Evolutionary conservation across 257 asterid species (phyloP).

Genomic region (Forsythia suspensa): DNA sequence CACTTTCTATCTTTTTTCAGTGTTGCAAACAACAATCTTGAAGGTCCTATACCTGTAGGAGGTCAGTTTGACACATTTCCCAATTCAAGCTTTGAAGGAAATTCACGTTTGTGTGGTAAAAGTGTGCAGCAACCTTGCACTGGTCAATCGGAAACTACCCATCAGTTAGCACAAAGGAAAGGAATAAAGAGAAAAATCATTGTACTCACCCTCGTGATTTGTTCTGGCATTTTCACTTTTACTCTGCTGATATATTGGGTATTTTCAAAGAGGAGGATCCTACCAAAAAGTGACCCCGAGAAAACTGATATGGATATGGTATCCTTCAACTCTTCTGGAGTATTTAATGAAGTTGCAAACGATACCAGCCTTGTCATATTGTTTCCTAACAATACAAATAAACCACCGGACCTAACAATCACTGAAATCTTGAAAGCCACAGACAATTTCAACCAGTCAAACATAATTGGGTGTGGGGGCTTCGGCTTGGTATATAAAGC

Average conservation of each 20-base stretch:
- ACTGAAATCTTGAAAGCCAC: slow-evolving; percentile 83
- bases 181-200: slow-evolving; percentile 59
- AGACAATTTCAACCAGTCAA: slow-evolving; percentile 80
- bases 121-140: slow-evolving; percentile 51
- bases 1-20: slow-evolving; percentile 81
- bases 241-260: slow-evolving; percentile 63
- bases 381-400: slow-evolving; percentile 65
- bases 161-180: slow-evolving; percentile 29
- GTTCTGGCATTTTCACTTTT: slow-evolving; percentile 61
- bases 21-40: slow-evolving; percentile 77
- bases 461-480: slow-evolving; percentile 95
- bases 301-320: slow-evolving; percentile 49
- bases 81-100: slow-evolving; percentile 66
- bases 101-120: slow-evolving; percentile 71
- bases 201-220: slow-evolving; percentile 62
- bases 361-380: slow-evolving; percentile 71
- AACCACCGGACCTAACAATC: slow-evolving; percentile 64
- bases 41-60: slow-evolving; percentile 83
- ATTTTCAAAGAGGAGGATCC: slow-evolving; percentile 64
- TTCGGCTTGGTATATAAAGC: slow-evolving; percentile 94
- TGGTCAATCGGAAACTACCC: slow-evolving; percentile 27
- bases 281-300: slow-evolving; percentile 47
- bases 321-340: slow-evolving; percentile 76
- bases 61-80: slow-evolving; percentile 93
- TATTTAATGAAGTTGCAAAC: slow-evolving; percentile 56